phyloP scores from a whole-genome alignment of 495 filamentous ascomycete species.

The Neurospora intermedia region DNA sequence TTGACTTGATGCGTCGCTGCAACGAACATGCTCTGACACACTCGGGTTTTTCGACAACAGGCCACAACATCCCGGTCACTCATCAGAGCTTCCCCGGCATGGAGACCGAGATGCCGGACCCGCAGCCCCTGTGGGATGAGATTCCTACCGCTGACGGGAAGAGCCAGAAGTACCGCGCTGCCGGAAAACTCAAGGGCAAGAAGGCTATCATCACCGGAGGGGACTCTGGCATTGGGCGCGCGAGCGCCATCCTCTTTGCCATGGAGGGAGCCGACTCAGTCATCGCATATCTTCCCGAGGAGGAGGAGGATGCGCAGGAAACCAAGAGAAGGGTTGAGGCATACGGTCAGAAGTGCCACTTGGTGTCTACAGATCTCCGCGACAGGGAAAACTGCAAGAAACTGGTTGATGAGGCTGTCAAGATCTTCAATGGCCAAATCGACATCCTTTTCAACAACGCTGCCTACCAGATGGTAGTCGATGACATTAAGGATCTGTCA shows the following conservation, averaged over 20 bases:
- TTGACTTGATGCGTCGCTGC: not conserved
- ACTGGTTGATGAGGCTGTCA: conserved; percentile 53
- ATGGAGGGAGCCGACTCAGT: conserved; percentile 72
- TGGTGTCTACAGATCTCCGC: conserved; percentile 51
- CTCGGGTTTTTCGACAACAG: conserved; percentile 25
- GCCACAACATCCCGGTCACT: conserved; percentile 58
- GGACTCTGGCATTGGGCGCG: conserved; percentile 73
- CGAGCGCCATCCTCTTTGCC: conserved; percentile 67
- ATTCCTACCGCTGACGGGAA: conserved; percentile 60
- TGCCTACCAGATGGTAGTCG: conserved; percentile 61
- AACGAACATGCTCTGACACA: not conserved
- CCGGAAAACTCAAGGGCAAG: conserved; percentile 65
- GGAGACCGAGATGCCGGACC: conserved; percentile 52
- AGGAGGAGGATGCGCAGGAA: conserved; percentile 67
- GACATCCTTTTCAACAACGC: conserved; percentile 79
- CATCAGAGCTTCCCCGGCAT: conserved; percentile 58
- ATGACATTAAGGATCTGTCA: conserved; percentile 59
- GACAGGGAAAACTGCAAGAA: conserved; percentile 56
- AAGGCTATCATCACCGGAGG: conserved; percentile 76
- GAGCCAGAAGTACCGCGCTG: conserved; percentile 65
- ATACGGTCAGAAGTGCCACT: conserved; percentile 50
- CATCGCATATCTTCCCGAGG: conserved; percentile 65
- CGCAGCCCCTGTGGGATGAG: conserved; percentile 51
- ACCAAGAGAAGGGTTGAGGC: conserved; percentile 59
- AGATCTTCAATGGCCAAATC: conserved; percentile 50